Percentiles rank a stretch among this genome's conserved stretches.
phyloP scores from a whole-genome alignment of 306 rosid genomes.

The Quercus bicolor region DNA sequence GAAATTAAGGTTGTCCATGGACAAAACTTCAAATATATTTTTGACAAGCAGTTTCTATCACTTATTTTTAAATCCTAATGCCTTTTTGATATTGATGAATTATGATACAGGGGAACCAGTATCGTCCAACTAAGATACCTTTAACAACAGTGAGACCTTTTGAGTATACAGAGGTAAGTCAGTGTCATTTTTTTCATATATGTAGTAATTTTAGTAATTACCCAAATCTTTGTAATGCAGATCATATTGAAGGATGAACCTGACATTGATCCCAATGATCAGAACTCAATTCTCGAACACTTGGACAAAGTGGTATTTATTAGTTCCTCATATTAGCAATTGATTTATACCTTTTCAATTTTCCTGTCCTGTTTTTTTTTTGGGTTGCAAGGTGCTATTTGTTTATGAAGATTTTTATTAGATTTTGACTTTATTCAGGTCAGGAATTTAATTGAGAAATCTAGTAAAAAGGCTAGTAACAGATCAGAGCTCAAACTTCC shows the following conservation, averaged over 20 bases:
- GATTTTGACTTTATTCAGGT: conserved; percentile 52
- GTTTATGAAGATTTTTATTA: conserved; percentile 17
- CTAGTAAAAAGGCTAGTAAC: conserved; percentile 51
- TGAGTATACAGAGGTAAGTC: conserved; percentile 82
- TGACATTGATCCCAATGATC: conserved; percentile 85
- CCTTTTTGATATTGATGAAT: conserved; percentile 23
- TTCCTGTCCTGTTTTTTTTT: not conserved
- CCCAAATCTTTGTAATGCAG: conserved; percentile 48
- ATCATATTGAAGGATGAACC: conserved; percentile 78
- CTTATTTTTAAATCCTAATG: not conserved
- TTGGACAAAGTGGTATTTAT: conserved; percentile 76
- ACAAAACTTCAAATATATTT: conserved; percentile 14
- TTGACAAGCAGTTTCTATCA: conserved; percentile 12
- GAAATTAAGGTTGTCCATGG: conserved; percentile 79
- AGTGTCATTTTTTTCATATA: not conserved
- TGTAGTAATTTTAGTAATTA: conserved; percentile 15
- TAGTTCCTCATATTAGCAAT: conserved; percentile 6
- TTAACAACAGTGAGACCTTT: conserved; percentile 89
- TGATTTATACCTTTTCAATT: not conserved
- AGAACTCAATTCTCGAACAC: conserved; percentile 87
- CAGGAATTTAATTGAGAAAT: conserved; percentile 60
- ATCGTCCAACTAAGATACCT: conserved; percentile 97
- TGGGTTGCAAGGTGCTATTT: not conserved
- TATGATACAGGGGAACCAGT: conserved; percentile 74
- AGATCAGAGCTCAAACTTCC: conserved; percentile 80